Conservation (phyloP, 2,329 filamentous ascomycete species). For the Pestalotiopsis sp. region DNA sequence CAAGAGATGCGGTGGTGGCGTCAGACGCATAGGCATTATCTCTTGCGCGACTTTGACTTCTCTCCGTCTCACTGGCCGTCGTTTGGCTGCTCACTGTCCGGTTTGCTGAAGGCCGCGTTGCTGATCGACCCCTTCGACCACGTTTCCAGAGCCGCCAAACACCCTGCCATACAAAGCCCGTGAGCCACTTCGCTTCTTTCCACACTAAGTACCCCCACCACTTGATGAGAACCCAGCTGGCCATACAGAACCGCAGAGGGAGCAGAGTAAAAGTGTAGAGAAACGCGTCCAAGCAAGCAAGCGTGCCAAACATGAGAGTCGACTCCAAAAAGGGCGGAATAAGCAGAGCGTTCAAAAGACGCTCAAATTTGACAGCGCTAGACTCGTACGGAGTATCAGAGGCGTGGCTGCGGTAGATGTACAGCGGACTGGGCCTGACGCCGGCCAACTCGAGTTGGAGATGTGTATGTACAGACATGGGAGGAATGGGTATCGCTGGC, state of each 20-base stretch:
- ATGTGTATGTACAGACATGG: constrained; percentile 68
- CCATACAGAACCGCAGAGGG: constrained; percentile 84
- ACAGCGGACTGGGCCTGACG: constrained; percentile 64
- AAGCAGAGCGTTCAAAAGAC: constrained; percentile 84
- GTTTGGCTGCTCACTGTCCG: constrained; percentile 25
- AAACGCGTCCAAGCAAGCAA: constrained; percentile 95
- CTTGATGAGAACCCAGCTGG: constrained; percentile 71
- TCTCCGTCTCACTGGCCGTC: constrained; percentile 37
- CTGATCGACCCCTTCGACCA: constrained; percentile 48
- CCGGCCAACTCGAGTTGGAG: constrained; percentile 67
- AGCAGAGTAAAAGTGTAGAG: constrained; percentile 95
- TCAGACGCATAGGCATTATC: constrained; percentile 24
- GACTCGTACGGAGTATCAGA: constrained; percentile 82
- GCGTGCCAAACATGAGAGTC: constrained; percentile 81
- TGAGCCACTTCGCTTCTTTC: constrained; percentile 73
- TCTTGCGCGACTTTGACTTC: constrained; percentile 39
- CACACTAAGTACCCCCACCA: constrained; percentile 78
- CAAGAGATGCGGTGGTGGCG: constrained; percentile 4
- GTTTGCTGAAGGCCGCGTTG: constrained; percentile 22
- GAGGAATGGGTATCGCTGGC: constrained; percentile 61
- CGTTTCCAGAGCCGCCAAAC: constrained; percentile 76
- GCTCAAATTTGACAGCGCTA: constrained; percentile 87
- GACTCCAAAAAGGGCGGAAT: constrained; percentile 82
- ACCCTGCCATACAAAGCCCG: constrained; percentile 78
- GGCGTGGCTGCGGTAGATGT: constrained; percentile 62